Conservation (phyloP, 106 monocot genomes). For the Allium cepa region DNA sequence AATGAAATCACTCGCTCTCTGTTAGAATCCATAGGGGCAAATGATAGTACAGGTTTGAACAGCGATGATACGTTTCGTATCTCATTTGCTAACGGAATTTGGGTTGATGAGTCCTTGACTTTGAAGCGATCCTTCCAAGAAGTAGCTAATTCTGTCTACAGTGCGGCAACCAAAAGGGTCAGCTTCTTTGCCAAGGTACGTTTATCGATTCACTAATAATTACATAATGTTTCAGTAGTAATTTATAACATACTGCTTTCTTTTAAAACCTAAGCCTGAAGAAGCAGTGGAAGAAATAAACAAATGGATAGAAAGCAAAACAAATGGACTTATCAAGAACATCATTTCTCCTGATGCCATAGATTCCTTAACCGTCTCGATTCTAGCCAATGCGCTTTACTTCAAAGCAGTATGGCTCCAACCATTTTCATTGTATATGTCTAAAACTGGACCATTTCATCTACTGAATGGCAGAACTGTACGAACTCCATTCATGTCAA, state of each 20-base stretch:
- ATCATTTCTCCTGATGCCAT: slow-evolving; percentile 12
- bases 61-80: neutral
- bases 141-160: slow-evolving; percentile 7
- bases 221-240: neutral
- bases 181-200: slow-evolving; percentile 4
- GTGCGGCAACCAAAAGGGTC: slow-evolving; percentile 8
- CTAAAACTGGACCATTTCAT: slow-evolving; percentile 7
- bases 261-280: neutral
- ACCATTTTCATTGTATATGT: slow-evolving; percentile 6
- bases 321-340: slow-evolving; percentile 8
- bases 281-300: slow-evolving; percentile 13
- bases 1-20: neutral
- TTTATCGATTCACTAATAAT: neutral
- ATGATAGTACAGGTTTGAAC: neutral
- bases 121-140: slow-evolving; percentile 6
- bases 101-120: slow-evolving; percentile 14
- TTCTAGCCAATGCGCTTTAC: slow-evolving; percentile 24
- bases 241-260: neutral
- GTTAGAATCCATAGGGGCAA: neutral
- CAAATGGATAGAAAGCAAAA: slow-evolving; percentile 9
- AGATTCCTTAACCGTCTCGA: neutral
- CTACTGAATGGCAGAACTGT: slow-evolving; percentile 10
- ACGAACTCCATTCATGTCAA: slow-evolving; percentile 24
- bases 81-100: slow-evolving; percentile 16
- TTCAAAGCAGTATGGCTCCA: slow-evolving; percentile 27